These are phyloP conservation scores for Chytridiales sp. DNA, from an alignment of 371 early-diverging fungal species.

Conservation along the genomic window DNA sequence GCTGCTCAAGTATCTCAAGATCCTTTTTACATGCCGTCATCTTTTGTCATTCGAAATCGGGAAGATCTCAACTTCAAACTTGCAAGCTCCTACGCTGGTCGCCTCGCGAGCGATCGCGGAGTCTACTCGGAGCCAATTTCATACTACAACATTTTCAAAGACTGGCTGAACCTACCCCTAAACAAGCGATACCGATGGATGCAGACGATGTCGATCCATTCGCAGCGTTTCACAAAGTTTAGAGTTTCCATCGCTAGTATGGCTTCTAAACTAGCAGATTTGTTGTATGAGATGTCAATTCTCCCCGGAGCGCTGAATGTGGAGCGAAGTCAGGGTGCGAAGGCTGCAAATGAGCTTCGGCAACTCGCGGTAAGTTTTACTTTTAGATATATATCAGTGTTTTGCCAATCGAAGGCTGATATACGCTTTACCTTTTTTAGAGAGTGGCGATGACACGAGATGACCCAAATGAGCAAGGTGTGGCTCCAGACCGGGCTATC, in stretches of 20 bases:
- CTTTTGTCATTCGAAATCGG: not conserved
- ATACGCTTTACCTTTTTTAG: no score
- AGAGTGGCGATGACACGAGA: no score
- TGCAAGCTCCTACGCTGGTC: slow-evolving; percentile 1
- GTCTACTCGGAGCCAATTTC: slow-evolving; percentile 1
- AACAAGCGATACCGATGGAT: not conserved
- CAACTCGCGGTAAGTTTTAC: no score
- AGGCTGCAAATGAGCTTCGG: not conserved
- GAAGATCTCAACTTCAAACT: slow-evolving; percentile 8
- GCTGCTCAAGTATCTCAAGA: slow-evolving; percentile 1
- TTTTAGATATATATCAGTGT: no score
- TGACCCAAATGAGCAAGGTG: no score
- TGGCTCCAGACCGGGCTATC: no score
- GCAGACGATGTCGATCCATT: not conserved
- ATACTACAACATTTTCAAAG: slow-evolving; percentile 9
- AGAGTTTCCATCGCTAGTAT: not conserved
- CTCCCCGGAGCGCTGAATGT: not conserved
- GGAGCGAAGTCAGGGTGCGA: not conserved
- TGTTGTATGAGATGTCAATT: not conserved
- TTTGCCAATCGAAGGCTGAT: no score
- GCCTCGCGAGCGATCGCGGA: not conserved
- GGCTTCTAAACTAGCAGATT: slow-evolving; percentile 4
- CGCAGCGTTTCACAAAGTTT: slow-evolving; percentile 9
- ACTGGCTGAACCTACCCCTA: not conserved
- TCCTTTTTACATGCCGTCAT: slow-evolving; percentile 8